Evolutionary conservation across 2,329 filamentous ascomycete species (phyloP), one percentile per base, ranked within the genome.

Genomic region (Claviceps pazoutovae): DNA sequence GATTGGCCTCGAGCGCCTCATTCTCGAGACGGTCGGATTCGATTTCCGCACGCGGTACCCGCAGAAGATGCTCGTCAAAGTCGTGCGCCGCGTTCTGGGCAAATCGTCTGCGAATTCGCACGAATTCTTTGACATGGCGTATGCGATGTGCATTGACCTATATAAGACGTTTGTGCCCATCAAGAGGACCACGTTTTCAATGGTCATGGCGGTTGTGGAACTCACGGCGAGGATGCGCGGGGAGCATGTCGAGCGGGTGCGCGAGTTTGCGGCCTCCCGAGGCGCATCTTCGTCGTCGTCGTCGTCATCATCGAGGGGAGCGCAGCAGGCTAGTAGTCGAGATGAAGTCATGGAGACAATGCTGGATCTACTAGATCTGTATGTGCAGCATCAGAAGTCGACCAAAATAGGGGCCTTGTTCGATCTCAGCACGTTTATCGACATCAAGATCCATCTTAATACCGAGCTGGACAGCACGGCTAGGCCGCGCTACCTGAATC

Each of bases 131-230:
- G 74, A 74, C 16, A 76, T 82, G 0, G 87, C 88, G 0, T 95
- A 89, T 69, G 81, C 84, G 56, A 86, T 97, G 64, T 86, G 83
- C 46, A 79, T 91, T 50, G 93, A 98, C 67, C 73, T 95, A 46
- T 95, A 96, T 70, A 88, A 90, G 63, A 98, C 93, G 0, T 94
- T 93, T 66, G 84, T 88, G 1, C 90, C 90, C 8, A 75, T 97
- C 53, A 97, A 97, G 71, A 88, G 95, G 61, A 86, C 83, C 0
- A 86, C 86, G 0, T 80, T 85, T n/a, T 86, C 88, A 14, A 83
- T 96, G 76, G 88, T 86, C 1, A 78, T 95, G 60, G 84, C 85
- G 9, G 80, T 88, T 57, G 71, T 95, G 11, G 89, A 95, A 67
- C 78, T 97, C 38, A 84, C 90, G 1, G 80, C 83, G 0, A 76